Base-by-base conservation (phyloP, 1,284 basidiomycete genomes). In the Rhizoctonia solani region DNA sequence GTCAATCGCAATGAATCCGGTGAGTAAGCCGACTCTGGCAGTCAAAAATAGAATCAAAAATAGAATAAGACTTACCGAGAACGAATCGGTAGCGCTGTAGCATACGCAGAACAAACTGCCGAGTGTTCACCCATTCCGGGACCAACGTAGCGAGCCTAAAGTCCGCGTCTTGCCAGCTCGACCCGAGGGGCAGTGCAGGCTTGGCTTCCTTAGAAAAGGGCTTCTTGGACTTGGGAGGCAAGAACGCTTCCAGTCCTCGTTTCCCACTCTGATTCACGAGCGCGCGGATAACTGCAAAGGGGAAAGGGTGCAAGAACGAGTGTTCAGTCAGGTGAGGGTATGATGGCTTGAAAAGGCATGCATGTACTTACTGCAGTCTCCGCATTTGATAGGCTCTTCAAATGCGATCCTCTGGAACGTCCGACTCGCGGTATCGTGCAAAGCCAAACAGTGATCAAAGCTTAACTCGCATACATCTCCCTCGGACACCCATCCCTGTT, bases 81-180 rank as follows among this genome's bases (percentile, higher is more conserved):
- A 71, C 37, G 46, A 71, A 71, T 14, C 70, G 56, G 54, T 71
- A 71, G 23, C 69, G 30, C 44, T 68, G 69, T 13, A 71, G 46
- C 34, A 66, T 54, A 4, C 44, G 58, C 4, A 70, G 13, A 16
- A 61, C 59, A 66, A 52, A 68, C 4, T 65, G 34, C 25, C 69
- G 32, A 21, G 68, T 32, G 42, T 65, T 67, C n/a, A 55, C 19
- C 52, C 13, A 21, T 6, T 27, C 54, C 9, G 25, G 19, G 37
- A 47, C 19, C 19, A 63, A 21, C n/a, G 29, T 47, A 3, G 46
- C 23, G 34, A 69, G 37, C 25, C 41, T 42, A 55, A 69, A 69
- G 34, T 69, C 66, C 29, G 56, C 44, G 3, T 50, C 47, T 50
- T 69, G 56, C 69, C 69, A 69, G 29, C 46, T 49, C 23, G 37